phyloP scores from a whole-genome alignment of 495 filamentous ascomycete genomes.

The Aspergillus carlsbadensis region DNA sequence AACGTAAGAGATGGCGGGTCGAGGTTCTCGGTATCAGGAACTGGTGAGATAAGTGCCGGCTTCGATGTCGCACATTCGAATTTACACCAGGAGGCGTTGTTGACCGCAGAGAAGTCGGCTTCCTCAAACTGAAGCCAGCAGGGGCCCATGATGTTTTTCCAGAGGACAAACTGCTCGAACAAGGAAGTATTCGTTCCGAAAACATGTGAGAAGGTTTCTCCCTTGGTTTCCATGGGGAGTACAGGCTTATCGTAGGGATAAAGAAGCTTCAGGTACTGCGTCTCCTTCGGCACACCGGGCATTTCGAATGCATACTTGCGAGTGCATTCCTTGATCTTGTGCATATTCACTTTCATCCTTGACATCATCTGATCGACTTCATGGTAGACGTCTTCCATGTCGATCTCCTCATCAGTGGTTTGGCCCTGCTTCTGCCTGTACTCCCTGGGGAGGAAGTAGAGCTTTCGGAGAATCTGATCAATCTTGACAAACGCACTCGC shows the following conservation, averaged over 20 bases:
- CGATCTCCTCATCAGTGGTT: conserved; percentile 76
- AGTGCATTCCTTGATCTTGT: conserved; percentile 87
- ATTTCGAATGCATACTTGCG: conserved; percentile 97
- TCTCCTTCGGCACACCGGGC: conserved; percentile 80
- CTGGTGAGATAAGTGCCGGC: conserved; percentile 66
- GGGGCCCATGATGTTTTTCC: conserved; percentile 97
- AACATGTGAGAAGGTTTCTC: conserved; percentile 91
- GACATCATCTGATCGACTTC: conserved; percentile 87
- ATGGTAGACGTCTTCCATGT: conserved; percentile 84
- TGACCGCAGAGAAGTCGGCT: conserved; percentile 77
- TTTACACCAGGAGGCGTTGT: conserved; percentile 95
- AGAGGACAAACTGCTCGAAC: conserved; percentile 97
- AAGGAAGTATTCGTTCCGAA: conserved; percentile 92
- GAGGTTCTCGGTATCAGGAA: conserved; percentile 72
- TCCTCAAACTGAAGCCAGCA: conserved; percentile 92
- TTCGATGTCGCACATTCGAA: conserved; percentile 80
- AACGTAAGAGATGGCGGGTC: conserved; percentile 86
- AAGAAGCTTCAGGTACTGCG: conserved; percentile 86
- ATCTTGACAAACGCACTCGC: conserved; percentile 95
- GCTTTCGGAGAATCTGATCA: conserved; percentile 89
- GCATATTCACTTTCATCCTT: conserved; percentile 74
- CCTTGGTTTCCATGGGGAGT: conserved; percentile 66
- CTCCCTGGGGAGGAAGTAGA: conserved; percentile 89
- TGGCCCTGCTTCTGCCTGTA: conserved; percentile 60
- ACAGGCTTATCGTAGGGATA: conserved; percentile 84